Evolutionary conservation across 257 asterid species (phyloP), one percentile per base, ranked within the genome.

Genomic region (Cynanchum wilfordii): DNA sequence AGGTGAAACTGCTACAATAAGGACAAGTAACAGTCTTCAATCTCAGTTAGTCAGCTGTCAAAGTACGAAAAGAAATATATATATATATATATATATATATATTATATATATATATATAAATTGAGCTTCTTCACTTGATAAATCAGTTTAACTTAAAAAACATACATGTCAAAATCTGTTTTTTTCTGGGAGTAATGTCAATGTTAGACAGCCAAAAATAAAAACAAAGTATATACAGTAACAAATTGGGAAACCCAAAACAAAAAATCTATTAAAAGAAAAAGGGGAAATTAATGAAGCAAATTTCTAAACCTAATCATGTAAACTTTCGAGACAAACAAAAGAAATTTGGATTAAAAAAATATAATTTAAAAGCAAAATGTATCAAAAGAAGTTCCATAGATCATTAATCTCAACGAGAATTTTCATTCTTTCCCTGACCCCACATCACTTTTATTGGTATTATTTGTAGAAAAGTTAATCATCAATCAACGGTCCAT

Each of bases 401-500:
- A 87, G 82, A 82, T 82, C 85, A 86, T 84, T 82, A 81, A 80
- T 75, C 77, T 78, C 77, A 71, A 80, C 44, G 62, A 75, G 70
- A 73, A 73, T 59, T 49, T 83, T 17, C 71, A 79, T 74, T 50
- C 80, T 80, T 84, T 82, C 73, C 75, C 77, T 77, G 76, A 69
- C 55, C 76, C 73, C 68, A 76, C 69, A 66, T 52, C 78, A 75
- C 79, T 85, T 86, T 78, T 72, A 72, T 74, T 73, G 66, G 78
- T 57, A 68, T 66, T 56, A 81, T 69, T 76, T 67, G 83, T 77
- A 80, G 75, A 82, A 87, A 85, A 89, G 80, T 80, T 72, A 80
- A 82, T 75, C 84, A 85, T 75, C 84, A 85, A 84, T 77, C 82
- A 82, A 86, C 67, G 82, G 89, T 84, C 89, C 78, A 87, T 70